Evolutionary conservation across 1,139 yeast genomes (phyloP), one percentile per base, ranked within the genome.

Genomic region (Geotrichum fermentans): DNA sequence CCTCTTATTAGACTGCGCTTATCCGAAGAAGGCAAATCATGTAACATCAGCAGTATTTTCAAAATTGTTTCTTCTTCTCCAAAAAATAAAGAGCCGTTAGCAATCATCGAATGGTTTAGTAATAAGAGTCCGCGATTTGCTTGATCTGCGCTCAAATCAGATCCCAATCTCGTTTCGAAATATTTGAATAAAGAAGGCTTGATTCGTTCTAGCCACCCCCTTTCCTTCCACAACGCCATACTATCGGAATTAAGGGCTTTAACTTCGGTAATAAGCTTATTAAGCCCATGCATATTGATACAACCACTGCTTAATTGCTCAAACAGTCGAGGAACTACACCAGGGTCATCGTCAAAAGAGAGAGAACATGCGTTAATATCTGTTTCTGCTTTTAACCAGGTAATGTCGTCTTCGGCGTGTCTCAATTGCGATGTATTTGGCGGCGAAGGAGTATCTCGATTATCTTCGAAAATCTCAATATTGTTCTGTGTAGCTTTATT

Each of bases 321-420:
- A 18, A 47, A 20, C 20, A 47, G 29, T 8, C 32, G 17, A 10
- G 22, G 28, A 37, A 40, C 20, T 6, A 18, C 21, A 8, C 13
- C 10, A 18, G 33, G 16, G 7, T 41, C 46, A 7, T 33, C 17
- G 11, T 46, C 46, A 21, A 14, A 18, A 13, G 43, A 20, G 13
- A 36, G 21, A 2, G 49, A 34, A n/a, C 37, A 36, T 6, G 45
- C 18, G 24, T 42, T 47, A 4, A 47, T 40, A 8, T 36, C 41
- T 1, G 46, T 40, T 37, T 47, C 50, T 11, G 50, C 34, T n/a
- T 33, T 38, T 10, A 47, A 30, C 50, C 50, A 47, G 21, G 34
- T 29, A n/a, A 40, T 36, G 20, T 35, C 46, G 4, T 40, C 30
- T 6, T 7, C 26, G 13, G 28, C 21, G n/a, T 36, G 30, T 18